Evolutionary conservation across 2,329 filamentous ascomycete species (phyloP), one percentile per base, ranked within the genome.

Genomic region (Xylariaceae sp.): DNA sequence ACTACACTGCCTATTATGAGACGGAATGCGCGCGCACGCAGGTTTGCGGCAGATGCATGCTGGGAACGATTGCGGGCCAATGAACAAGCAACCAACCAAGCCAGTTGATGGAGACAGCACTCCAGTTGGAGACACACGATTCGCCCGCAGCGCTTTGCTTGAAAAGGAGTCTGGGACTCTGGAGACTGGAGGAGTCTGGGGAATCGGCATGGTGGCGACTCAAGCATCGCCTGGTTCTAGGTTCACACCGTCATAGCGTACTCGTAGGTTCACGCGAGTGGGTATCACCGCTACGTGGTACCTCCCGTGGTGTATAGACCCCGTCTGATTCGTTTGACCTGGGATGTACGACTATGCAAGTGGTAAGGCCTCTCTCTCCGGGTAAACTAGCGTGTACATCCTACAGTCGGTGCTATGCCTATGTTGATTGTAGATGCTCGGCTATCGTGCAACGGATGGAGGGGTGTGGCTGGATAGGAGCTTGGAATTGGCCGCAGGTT

Each of bases 251-350:
- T 4, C 4, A 58, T 51, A 53, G 47, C 53, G 35, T 18, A 18
- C 17, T 18, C 17, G 17, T 49, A 18, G 48, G 39, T 51, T 55
- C 48, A 18, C 52, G 51, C 44, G 37, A 39, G 55, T 47, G 53
- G 47, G 53, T 49, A 45, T 56, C 48, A 30, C 23, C 17, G 48
- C 6, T 65, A 58, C 10, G 11, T 34, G 49, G 49, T 23, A 6
- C 49, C 18, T 51, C 75, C 72, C 76, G 75, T 77, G 76, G 73
- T 61, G 66, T 62, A 56, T 72, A 66, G 65, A 68, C 68, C 71
- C 62, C 67, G 64, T 74, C 69, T 69, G 67, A 77, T 78, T 77
- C 74, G 75, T 62, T 63, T 65, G 61, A 51, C 55, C 41, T 50
- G 4, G 41, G 47, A 48, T n/a, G 23, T 37, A 51, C 49, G 51